Evolutionary conservation across 768 basidiomycete species (phyloP).

Genomic region (Mrakia blollopis): DNA sequence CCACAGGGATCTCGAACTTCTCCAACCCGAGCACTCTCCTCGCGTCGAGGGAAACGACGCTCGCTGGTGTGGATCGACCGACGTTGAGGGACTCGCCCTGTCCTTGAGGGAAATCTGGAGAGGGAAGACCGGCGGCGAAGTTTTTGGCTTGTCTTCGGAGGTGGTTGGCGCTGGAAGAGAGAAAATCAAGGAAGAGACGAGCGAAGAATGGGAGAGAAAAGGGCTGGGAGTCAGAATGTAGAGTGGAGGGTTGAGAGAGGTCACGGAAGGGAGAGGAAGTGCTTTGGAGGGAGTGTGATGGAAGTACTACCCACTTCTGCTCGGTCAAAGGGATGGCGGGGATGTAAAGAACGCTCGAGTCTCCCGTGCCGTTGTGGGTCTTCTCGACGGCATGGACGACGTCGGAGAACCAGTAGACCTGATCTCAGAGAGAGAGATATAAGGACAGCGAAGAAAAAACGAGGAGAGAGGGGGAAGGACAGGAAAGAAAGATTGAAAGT

Average conservation of each 20-base stretch:
- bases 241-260: too few relatives aligned
- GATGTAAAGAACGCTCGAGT: constrained; percentile 42
- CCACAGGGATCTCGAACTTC: neutral
- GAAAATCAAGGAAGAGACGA: neutral
- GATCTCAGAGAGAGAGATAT: neutral
- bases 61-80: neutral
- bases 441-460: too few relatives aligned
- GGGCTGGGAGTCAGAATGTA: neutral
- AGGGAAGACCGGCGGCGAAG: neutral
- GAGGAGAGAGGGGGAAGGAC: neutral
- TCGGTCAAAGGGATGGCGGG: constrained; percentile 42
- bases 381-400: constrained; percentile 56
- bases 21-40: constrained; percentile 19
- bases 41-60: neutral
- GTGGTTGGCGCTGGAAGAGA: neutral
- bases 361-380: constrained; percentile 52
- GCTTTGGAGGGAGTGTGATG: too few relatives aligned
- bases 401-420: constrained; percentile 43
- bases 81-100: constrained; percentile 30
- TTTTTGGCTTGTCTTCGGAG: neutral
- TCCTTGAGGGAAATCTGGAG: constrained; percentile 29
- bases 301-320: constrained; percentile 36
- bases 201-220: neutral
- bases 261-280: neutral
- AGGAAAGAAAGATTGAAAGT: neutral